Evolutionary conservation across 768 basidiomycete genomes (phyloP).

Genomic region (Tylopilus subfusipes): DNA sequence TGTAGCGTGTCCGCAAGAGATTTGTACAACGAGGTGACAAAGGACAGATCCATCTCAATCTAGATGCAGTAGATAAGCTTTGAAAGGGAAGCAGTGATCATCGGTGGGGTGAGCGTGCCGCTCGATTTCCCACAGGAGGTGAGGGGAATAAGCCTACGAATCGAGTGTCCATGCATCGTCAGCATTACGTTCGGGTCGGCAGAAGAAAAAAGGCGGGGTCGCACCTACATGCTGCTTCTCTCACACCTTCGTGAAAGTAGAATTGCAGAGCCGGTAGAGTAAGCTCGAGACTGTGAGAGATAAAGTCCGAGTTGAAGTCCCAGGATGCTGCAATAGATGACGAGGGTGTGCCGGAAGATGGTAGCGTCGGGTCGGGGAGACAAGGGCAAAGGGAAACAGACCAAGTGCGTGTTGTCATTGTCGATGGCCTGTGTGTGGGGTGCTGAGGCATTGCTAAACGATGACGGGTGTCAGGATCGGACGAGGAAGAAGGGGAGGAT

Average conservation of each 20-base stretch:
- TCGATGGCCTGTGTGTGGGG: too few species aligned
- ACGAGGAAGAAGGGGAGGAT: too few species aligned
- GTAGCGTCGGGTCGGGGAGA: too few species aligned
- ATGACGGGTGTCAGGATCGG: too few species aligned
- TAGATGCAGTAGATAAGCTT: slow-evolving; percentile 62
- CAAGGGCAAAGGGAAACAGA: too few species aligned
- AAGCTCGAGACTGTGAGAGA: slow-evolving; percentile 68
- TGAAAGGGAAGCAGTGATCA: slow-evolving; percentile 65
- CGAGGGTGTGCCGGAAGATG: too few species aligned
- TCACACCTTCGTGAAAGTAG: slow-evolving; percentile 81
- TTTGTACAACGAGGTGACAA: slow-evolving; percentile 73
- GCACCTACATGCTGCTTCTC: slow-evolving; percentile 76
- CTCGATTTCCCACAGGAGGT: slow-evolving; percentile 65
- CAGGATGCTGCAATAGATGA: slow-evolving; percentile 73
- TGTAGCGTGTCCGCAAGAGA: slow-evolving; percentile 60
- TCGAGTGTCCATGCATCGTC: too few species aligned
- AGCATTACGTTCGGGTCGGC: too few species aligned
- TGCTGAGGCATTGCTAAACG: too few species aligned
- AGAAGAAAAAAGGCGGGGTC: too few species aligned
- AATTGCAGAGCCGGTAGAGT: slow-evolving; percentile 68
- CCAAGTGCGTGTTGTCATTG: too few species aligned
- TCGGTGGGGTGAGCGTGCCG: slow-evolving; percentile 59
- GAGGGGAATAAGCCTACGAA: too few species aligned
- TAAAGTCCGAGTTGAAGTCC: slow-evolving; percentile 68
- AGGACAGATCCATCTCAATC: slow-evolving; percentile 68